A percentile compares a stretch with the other conserved stretches of the same genome.
Conservation (phyloP, 192 early-diverging fungal genomes). For the Linnemannia elongata region DNA sequence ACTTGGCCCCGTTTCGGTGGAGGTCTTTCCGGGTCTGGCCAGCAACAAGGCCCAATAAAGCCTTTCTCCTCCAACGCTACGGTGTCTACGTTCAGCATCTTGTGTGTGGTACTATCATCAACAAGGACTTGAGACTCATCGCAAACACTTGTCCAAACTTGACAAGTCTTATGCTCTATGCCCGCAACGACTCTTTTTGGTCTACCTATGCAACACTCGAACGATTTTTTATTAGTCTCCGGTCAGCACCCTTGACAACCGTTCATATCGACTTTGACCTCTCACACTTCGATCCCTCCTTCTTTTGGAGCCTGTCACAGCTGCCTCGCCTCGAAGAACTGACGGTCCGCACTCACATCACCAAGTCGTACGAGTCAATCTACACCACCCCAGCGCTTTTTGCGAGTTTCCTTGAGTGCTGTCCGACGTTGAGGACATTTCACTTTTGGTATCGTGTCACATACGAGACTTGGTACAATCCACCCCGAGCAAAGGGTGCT, state of each 20-base stretch:
- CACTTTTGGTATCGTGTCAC: background rate
- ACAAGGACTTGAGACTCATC: constrained; percentile 15
- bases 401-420: constrained; percentile 26
- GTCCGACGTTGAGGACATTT: background rate
- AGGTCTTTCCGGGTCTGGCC: background rate
- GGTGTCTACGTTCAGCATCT: constrained; percentile 5
- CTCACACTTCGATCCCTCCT: constrained; percentile 22
- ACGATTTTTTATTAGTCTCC: constrained; percentile 11
- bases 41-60: background rate
- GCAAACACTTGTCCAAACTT: constrained; percentile 5
- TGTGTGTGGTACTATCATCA: constrained; percentile 1
- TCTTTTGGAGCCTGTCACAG: constrained; percentile 32
- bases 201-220: constrained; percentile 15
- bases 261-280: constrained; percentile 26
- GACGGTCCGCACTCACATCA: background rate
- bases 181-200: constrained; percentile 11
- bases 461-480: background rate
- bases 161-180: background rate
- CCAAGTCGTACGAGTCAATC: constrained; percentile 9
- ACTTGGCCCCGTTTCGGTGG: background rate
- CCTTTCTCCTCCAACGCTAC: constrained; percentile 22
- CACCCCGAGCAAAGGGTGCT: background rate
- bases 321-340: constrained; percentile 7
- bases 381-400: background rate
- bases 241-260: background rate